A percentile compares a stretch with the other conserved stretches of the same genome.
Conservation (phyloP, 495 filamentous ascomycete genomes). For the Hyaloscypha bicolor region DNA sequence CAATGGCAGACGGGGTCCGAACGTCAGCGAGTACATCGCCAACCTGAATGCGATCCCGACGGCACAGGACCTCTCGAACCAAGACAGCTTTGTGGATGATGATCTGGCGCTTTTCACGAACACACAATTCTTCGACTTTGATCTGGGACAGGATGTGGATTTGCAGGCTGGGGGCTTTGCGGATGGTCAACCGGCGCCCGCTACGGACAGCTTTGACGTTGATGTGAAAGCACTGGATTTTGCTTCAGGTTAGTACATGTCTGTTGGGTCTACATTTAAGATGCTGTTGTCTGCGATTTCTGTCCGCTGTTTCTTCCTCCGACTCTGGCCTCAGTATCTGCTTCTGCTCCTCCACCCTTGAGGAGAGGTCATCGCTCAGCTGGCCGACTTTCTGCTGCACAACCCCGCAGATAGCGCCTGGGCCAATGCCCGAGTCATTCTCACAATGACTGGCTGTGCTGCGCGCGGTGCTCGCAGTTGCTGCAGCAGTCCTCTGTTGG, state of each 20-base stretch:
- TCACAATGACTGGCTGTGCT: no score
- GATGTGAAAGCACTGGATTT: slow-evolving; percentile 36
- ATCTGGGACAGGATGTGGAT: slow-evolving; percentile 53
- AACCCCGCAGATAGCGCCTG: no score
- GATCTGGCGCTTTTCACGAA: slow-evolving; percentile 92
- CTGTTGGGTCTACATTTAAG: not conserved
- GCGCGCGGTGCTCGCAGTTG: no score
- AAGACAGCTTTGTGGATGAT: slow-evolving; percentile 65
- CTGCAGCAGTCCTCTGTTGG: no score
- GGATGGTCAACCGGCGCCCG: slow-evolving; percentile 6
- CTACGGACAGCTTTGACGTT: slow-evolving; percentile 33
- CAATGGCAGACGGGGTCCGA: slow-evolving; percentile 69
- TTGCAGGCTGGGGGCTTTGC: slow-evolving; percentile 29
- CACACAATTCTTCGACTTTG: slow-evolving; percentile 90
- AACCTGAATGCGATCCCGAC: slow-evolving; percentile 79
- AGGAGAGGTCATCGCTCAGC: no score
- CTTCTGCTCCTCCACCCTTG: not conserved
- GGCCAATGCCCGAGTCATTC: no score
- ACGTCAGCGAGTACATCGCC: slow-evolving; percentile 86
- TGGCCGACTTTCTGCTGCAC: no score
- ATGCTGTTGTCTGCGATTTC: not conserved
- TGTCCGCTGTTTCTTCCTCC: not conserved
- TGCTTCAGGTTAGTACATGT: slow-evolving; percentile 21
- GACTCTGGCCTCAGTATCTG: not conserved
- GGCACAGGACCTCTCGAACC: slow-evolving; percentile 59